Base-by-base conservation (phyloP, 441 rosid species). In the California macrophylla region DNA sequence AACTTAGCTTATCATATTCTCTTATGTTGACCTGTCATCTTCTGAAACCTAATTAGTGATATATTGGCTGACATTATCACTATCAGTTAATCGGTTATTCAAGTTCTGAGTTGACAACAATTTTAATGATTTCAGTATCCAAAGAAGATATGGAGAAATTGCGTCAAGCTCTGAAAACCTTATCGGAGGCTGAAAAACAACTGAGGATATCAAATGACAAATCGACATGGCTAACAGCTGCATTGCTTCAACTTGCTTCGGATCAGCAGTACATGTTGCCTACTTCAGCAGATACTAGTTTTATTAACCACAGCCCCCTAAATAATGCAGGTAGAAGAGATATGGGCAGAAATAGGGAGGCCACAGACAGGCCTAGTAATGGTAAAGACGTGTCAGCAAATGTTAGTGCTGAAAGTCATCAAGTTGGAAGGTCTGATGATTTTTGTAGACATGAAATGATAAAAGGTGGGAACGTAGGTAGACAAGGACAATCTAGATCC, bases 101-200 rank as follows among this genome's bases (percentile, higher is more conserved):
- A n/a, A n/a, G n/a, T n/a, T n/a, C n/a, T n/a, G n/a, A n/a, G n/a
- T n/a, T n/a, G n/a, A n/a, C n/a, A n/a, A n/a, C n/a, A n/a, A n/a
- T n/a, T n/a, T 75, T 75, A 70, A 76, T 58, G 62, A 34, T 77
- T 85, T 62, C 81, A 95, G 99, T 89, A 82, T 86, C 95, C 65
- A 92, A 95, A 80, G 95, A 90, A 79, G 96, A 90, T 73, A 92
- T 92, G 99, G 99, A 91, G 77, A 95, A 85, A 68, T 84, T 95
- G 71, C 96, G 99, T 23, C 98, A 87, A 77, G 98, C 99, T 5
- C 79, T 95, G 70, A 95, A 88, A 84, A 92, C 99, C 1, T 73
- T 95, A 76, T 92, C 98, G 0, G 97, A 95, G 83, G 98, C 99
- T 71, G 98, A 95, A 81, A 95, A 92, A 75, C 98, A 89, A 77